Evolutionary conservation across 257 asterid species (phyloP), one percentile per base, ranked within the genome.

Genomic region (Ligustrum vulgare): DNA sequence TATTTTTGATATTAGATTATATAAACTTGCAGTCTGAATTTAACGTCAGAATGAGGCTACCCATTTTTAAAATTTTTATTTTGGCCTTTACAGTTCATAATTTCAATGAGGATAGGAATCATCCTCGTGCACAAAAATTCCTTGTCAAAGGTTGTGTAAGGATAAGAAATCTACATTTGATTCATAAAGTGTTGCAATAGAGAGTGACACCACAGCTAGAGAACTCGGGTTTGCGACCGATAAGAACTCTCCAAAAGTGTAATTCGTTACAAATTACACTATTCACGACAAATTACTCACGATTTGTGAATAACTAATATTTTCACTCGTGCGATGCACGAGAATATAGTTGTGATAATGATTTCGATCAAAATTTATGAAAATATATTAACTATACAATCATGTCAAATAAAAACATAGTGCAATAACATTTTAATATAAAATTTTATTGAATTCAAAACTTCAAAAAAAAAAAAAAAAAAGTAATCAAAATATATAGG

Each of bases 261-360:
- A 45, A 45, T 45, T 45, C 56, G 2, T 15, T 4, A 4, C 20
- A 7, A 45, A 45, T 41, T 41, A 41, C 15, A 45, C 20, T 45
- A 15, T 45, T 45, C 56, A 20, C 6, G 4, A 45, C 2, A 8
- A 5, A 11, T 28, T 62, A 8, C 12, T 39, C 6, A 23, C 22
- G 3, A 45, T 35, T 62, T 75, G 20, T 39, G 70, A 73, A 49
- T n/a, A n/a, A n/a, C n/a, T n/a, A n/a, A n/a, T n/a, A n/a, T n/a
- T n/a, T n/a, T n/a, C n/a, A n/a, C n/a, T n/a, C n/a, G n/a, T n/a
- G n/a, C n/a, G n/a, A n/a, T n/a, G n/a, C n/a, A n/a, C n/a, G n/a
- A n/a, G n/a, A n/a, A n/a, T n/a, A n/a, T n/a, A n/a, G n/a, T n/a
- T n/a, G n/a, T n/a, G n/a, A n/a, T n/a, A n/a, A n/a, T n/a, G n/a